Percentiles rank a stretch among this genome's conserved stretches.
Conservation (phyloP, 257 asterid genomes). For the Solanum etuberosum region DNA sequence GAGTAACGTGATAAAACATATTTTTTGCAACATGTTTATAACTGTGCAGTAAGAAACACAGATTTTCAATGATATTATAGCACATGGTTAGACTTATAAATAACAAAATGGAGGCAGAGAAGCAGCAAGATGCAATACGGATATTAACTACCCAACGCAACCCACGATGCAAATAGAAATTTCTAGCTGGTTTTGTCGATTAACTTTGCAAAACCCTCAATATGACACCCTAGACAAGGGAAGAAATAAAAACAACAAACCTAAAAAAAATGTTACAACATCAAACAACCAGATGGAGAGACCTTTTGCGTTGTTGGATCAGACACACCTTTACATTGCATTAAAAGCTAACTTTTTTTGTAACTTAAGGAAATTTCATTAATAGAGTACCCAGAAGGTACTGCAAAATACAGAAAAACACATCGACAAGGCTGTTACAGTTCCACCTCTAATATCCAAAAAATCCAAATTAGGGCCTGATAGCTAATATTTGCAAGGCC, state of each 20-base stretch:
- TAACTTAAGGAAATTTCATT: background rate
- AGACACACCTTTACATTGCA: background rate
- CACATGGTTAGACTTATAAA: background rate
- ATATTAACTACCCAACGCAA: background rate
- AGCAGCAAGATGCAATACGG: background rate
- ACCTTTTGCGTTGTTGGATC: background rate
- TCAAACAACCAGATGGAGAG: background rate
- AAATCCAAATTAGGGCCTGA: background rate
- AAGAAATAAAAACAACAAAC: background rate
- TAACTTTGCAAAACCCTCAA: background rate
- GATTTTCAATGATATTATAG: background rate
- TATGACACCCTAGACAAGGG: background rate
- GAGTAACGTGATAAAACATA: background rate
- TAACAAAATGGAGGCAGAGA: background rate
- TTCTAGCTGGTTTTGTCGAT: background rate
- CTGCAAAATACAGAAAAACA: background rate
- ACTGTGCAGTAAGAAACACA: background rate
- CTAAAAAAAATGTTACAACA: background rate
- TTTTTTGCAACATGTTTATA: background rate
- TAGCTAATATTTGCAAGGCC: background rate
- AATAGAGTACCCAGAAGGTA: background rate
- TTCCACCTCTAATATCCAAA: background rate
- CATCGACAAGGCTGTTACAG: background rate
- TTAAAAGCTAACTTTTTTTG: background rate
- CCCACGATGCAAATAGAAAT: background rate